Evolutionary conservation across 306 rosid genomes (phyloP).

Genomic region (Geum urbanum): DNA sequence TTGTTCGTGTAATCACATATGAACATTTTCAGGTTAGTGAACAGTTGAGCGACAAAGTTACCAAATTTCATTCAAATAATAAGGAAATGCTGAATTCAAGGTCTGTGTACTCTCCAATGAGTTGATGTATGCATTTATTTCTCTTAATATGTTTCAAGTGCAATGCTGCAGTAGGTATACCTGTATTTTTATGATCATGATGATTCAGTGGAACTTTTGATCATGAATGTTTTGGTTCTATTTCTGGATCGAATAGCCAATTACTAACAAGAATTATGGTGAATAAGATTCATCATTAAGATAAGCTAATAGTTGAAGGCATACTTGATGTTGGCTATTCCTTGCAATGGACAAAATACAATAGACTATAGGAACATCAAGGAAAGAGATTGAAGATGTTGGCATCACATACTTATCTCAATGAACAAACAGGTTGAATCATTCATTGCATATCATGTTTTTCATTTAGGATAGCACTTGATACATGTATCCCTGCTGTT

Average conservation of each 20-base stretch:
- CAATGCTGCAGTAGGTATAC: background rate
- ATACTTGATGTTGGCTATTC: too few species aligned
- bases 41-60: slow-evolving; percentile 77
- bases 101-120: slow-evolving; percentile 21
- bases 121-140: too few species aligned
- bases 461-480: too few species aligned
- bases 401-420: too few species aligned
- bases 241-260: background rate
- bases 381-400: too few species aligned
- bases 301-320: background rate
- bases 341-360: too few species aligned
- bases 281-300: too few species aligned
- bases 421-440: too few species aligned
- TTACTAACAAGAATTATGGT: background rate
- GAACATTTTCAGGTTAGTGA: slow-evolving; percentile 71
- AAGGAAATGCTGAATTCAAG: slow-evolving; percentile 59
- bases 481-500: too few species aligned
- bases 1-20: slow-evolving; percentile 15
- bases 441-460: too few species aligned
- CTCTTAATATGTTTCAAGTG: background rate
- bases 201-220: background rate
- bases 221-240: background rate
- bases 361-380: too few species aligned
- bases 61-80: slow-evolving; percentile 71
- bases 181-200: background rate